Base-by-base conservation (phyloP, 352 stramenopile genomes). In the Elongisporangium prolatum region DNA sequence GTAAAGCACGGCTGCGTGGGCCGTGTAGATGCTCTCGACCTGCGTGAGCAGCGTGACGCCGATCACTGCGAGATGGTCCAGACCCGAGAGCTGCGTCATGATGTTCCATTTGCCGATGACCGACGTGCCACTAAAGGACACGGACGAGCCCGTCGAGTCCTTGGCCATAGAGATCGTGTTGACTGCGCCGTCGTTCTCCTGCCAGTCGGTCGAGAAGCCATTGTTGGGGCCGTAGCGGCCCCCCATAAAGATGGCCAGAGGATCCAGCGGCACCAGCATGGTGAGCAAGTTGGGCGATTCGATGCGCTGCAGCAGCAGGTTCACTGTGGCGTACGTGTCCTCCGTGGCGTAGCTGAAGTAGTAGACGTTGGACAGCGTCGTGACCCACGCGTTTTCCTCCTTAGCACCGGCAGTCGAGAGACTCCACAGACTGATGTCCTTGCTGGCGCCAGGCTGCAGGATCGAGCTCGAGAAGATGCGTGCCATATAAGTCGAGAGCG, bases 291-390 rank as follows among this genome's bases (percentile, higher is more conserved):
- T 81, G 16, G 76, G 76, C 53, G 71, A 60, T 28, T 72, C 68
- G 48, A 84, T 77, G 37, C 74, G 72, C 48, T 68, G 72, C 21
- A 74, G 56, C 44, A 74, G 63, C 54, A 54, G 54, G 52, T 83
- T 72, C 28, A 64, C 61, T 50, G 65, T 72, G 10, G 54, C 62
- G 59, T 67, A 74, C 4, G 73, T 74, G 63, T 84, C 73, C 7
- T 68, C 64, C 8, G 67, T 84, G 8, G 71, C 57, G 52, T 74
- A 81, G 52, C 73, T 80, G 66, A 72, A 84, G 68, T 87, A 87
- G 63, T 80, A 85, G 0, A 86, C 55, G 47, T 75, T 75, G 16
- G 62, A 52, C 38, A 86, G 64, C 25, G 76, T 86, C 57, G 74
- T 52, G 38, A 86, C 71, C 76, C 76, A 86, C 24, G 44, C 68